phyloP scores from a whole-genome alignment of 2,329 filamentous ascomycete genomes.

The Conoideocrella luteorostrata region DNA sequence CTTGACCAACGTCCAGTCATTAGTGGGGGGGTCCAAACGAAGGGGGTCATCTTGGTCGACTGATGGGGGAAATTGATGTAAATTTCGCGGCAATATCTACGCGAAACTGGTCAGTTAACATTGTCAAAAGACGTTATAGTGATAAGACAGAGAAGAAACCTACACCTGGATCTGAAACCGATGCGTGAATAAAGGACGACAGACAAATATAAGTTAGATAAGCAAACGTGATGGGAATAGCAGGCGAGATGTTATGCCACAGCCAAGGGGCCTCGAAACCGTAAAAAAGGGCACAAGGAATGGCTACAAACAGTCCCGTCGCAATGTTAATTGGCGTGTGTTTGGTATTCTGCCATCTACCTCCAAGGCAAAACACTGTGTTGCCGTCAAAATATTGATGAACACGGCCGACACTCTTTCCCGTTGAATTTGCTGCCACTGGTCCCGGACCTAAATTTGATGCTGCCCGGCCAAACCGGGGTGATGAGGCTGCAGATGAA shows the following conservation, averaged over 20 bases:
- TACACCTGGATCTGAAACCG: constrained; percentile 86
- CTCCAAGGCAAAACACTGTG: constrained; percentile 80
- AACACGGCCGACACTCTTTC: constrained; percentile 54
- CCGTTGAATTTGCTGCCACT: constrained; percentile 10
- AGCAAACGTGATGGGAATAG: constrained; percentile 80
- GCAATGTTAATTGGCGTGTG: constrained; percentile 84
- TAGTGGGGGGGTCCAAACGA: constrained; percentile 74
- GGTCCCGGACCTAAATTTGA: constrained; percentile 16
- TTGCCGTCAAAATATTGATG: constrained; percentile 94
- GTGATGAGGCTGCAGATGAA: constrained; percentile 73
- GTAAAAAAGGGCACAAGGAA: constrained; percentile 80
- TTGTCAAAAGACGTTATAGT: neutral
- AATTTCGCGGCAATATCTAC: constrained; percentile 84
- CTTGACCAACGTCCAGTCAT: constrained; percentile 89
- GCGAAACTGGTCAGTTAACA: neutral
- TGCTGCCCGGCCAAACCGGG: constrained; percentile 50
- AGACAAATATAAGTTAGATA: constrained; percentile 89
- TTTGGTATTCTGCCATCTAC: constrained; percentile 79
- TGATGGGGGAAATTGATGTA: constrained; percentile 78
- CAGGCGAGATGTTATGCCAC: constrained; percentile 81
- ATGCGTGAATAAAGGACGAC: constrained; percentile 91
- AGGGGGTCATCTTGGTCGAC: constrained; percentile 75
- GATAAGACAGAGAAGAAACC: constrained; percentile 31
- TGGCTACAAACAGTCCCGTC: constrained; percentile 71
- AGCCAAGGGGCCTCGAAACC: constrained; percentile 77